Evolutionary conservation across 306 rosid species (phyloP), one percentile per base, ranked within the genome.

Genomic region (Parietaria judaica): DNA sequence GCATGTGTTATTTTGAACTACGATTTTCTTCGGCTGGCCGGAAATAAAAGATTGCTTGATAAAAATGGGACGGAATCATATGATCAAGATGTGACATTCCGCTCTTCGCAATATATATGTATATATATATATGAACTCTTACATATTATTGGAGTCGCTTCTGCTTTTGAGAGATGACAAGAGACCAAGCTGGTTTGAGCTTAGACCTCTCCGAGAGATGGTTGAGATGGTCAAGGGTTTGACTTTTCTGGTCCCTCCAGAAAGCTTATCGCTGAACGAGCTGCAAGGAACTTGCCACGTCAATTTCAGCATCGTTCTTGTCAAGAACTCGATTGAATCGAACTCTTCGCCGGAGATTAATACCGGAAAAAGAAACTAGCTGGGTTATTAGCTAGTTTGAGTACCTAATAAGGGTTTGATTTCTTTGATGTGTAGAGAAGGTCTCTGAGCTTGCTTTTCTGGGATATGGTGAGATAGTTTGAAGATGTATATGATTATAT

Each of bases 101-200:
- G 31, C 31, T 23, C 31, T 23, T 23, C 31, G n/a, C n/a, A n/a
- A 23, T 23, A 23, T 23, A 23, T 23, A 23, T 23, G 2, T 23
- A 23, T 23, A 23, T 23, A 23, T 23, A 23, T 23, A 23, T 23
- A 23, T 23, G n/a, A n/a, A 48, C 12, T 7, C 54, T 15, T 61
- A 69, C 73, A 34, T 69, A n/a, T 54, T 69, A 49, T 23, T 23
- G 67, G 67, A 14, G 46, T 7, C 46, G 41, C 41, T 69, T 23
- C 38, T 72, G 60, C 8, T 54, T 47, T 47, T 38, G 31, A 47
- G 34, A 52, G 77, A 49, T 58, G 61, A 47, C 31, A 36, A 52
- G 10, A 43, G 6, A 36, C 67, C 61, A 36, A 47, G 6, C 56
- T 13, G 54, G 54, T 56, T 64, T 48, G 54, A 15, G 14, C 15